phyloP scores from a whole-genome alignment of 441 rosid species.

The Brassica hybrid region DNA sequence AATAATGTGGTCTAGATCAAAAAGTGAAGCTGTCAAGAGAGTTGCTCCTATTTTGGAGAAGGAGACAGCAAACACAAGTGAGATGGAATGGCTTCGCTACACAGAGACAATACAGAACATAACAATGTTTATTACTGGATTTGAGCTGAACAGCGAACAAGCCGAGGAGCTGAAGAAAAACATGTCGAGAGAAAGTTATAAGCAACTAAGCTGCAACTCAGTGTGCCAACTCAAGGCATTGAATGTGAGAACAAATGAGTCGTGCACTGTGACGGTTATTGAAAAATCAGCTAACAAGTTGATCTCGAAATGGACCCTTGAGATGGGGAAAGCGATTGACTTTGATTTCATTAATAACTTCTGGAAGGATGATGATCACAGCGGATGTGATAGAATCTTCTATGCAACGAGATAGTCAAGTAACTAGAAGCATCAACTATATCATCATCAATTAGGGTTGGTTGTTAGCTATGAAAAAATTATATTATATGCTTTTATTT shows the following conservation, averaged over 20 bases:
- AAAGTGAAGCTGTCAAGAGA: slow-evolving; percentile 9
- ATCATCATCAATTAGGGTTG: not conserved
- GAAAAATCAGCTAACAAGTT: not conserved
- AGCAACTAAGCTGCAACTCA: slow-evolving; percentile 1
- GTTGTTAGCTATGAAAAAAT: not conserved
- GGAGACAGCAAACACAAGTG: slow-evolving; percentile 6
- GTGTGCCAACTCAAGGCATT: not conserved
- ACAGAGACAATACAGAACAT: not conserved
- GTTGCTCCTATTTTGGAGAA: not conserved
- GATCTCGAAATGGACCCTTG: not conserved
- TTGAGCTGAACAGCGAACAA: not conserved
- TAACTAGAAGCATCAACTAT: slow-evolving; percentile 1
- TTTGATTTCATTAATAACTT: not conserved
- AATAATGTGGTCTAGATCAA: not conserved
- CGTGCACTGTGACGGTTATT: not conserved
- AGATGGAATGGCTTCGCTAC: slow-evolving; percentile 1
- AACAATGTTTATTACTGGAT: not conserved
- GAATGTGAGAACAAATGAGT: slow-evolving; percentile 1
- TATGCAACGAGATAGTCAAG: slow-evolving; percentile 11
- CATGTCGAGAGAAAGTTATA: not conserved
- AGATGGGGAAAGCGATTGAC: not conserved
- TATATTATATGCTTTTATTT: not conserved
- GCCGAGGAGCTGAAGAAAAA: not conserved
- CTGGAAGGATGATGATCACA: not conserved
- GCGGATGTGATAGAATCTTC: not conserved